Percentiles rank a stretch among this genome's conserved stretches.
These are phyloP conservation scores for Triglochin maritima DNA, from an alignment of 106 monocot genomes.

Conservation along the genomic window DNA sequence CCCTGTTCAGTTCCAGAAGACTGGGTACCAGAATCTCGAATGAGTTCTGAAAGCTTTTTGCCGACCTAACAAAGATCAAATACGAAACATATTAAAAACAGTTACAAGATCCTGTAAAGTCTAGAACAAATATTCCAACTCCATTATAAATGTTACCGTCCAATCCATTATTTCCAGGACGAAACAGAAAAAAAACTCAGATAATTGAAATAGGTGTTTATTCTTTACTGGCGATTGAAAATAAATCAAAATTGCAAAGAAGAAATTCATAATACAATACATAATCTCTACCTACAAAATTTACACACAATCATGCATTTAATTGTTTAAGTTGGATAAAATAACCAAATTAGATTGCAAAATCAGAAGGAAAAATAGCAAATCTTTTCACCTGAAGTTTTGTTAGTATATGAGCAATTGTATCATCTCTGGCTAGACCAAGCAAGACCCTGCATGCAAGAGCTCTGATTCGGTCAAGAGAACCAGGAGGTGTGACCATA, in stretches of 20 bases:
- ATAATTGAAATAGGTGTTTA: background rate
- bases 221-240: background rate
- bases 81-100: too few species aligned
- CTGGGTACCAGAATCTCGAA: conserved; percentile 74
- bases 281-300: background rate
- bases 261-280: background rate
- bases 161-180: background rate
- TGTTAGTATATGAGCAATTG: conserved; percentile 93
- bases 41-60: conserved; percentile 93
- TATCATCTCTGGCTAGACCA: conserved; percentile 84
- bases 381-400: conserved; percentile 62
- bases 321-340: too few species aligned
- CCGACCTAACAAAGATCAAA: conserved; percentile 49
- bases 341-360: too few species aligned
- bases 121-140: too few species aligned
- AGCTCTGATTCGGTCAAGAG: conserved; percentile 73
- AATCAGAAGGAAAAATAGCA: too few species aligned
- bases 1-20: conserved; percentile 60
- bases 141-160: background rate
- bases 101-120: too few species aligned
- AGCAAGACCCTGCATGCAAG: conserved; percentile 94
- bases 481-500: conserved; percentile 67
- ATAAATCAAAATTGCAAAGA: background rate
- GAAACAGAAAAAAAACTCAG: background rate
- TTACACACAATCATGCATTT: too few species aligned